A percentile compares a stretch with the other conserved stretches of the same genome.
Evolutionary conservation across 495 filamentous ascomycete species (phyloP).

Genomic region (Neurospora sp.): DNA sequence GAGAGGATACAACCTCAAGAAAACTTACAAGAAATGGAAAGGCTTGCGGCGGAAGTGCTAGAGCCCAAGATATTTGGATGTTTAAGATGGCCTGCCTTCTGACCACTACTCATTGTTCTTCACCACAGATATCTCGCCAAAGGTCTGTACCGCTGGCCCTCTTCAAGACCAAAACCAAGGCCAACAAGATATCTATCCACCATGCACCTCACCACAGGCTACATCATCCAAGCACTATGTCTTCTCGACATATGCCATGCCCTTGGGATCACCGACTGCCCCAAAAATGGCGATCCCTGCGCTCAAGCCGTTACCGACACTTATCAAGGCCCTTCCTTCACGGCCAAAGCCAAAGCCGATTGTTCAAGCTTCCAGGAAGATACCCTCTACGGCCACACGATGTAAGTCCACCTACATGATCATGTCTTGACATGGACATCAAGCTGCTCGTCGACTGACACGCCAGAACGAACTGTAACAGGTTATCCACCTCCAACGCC

Average conservation of each 20-base stretch:
- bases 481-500: neutral
- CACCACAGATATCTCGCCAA: neutral
- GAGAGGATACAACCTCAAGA: neutral
- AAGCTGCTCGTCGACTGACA: neutral
- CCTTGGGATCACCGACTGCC: neutral
- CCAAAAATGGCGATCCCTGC: slow-evolving; percentile 6
- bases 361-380: slow-evolving; percentile 7
- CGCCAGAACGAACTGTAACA: neutral
- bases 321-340: neutral
- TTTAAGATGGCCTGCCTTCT: neutral
- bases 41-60: neutral
- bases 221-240: neutral
- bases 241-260: neutral
- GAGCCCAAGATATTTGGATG: no score
- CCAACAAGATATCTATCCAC: neutral
- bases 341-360: slow-evolving; percentile 2
- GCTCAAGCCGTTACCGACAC: slow-evolving; percentile 15
- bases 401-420: neutral
- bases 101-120: neutral
- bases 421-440: neutral
- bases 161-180: neutral
- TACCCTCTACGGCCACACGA: neutral
- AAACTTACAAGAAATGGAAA: neutral
- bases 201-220: neutral
- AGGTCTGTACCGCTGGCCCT: no score